Conservation (phyloP, 192 early-diverging fungal species). For the Backusella australiensis region DNA sequence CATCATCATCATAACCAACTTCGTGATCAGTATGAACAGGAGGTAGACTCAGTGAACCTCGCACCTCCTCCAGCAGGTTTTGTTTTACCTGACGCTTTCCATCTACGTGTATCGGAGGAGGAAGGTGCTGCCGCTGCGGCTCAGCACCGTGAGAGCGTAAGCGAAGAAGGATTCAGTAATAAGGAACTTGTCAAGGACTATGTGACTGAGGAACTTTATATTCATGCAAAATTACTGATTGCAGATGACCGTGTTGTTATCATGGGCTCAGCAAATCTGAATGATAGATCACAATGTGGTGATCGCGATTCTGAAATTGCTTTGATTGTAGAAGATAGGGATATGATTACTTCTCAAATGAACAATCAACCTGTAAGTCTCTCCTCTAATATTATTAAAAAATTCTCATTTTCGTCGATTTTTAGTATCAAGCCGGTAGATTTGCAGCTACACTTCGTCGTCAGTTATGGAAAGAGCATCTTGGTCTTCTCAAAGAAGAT, state of each 20-base stretch:
- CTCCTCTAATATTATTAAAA: constrained; percentile 3
- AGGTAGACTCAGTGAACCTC: not conserved
- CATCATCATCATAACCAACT: not conserved
- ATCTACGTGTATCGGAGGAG: not conserved
- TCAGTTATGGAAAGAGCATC: constrained; percentile 79
- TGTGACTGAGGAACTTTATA: constrained; percentile 83
- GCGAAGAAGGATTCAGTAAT: constrained; percentile 2
- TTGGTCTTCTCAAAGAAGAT: constrained; percentile 63
- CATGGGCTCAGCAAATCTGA: constrained; percentile 87
- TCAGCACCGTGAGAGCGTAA: not conserved
- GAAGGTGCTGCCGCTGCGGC: not conserved
- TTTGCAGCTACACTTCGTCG: constrained; percentile 73
- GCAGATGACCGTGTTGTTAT: constrained; percentile 83
- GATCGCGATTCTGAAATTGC: constrained; percentile 88
- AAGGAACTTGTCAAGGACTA: constrained; percentile 32
- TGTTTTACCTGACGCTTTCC: not conserved
- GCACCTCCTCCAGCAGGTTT: not conserved
- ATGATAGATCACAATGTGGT: constrained; percentile 86
- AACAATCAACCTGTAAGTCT: constrained; percentile 54
- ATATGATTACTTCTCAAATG: constrained; percentile 68
- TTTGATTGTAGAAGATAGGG: constrained; percentile 73
- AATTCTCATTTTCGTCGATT: not conserved
- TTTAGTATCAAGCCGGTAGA: constrained; percentile 68
- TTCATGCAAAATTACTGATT: constrained; percentile 88
- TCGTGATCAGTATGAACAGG: not conserved